These are phyloP conservation scores for Crotalaria pallida DNA, from an alignment of 306 rosid genomes.

Conservation along the genomic window DNA sequence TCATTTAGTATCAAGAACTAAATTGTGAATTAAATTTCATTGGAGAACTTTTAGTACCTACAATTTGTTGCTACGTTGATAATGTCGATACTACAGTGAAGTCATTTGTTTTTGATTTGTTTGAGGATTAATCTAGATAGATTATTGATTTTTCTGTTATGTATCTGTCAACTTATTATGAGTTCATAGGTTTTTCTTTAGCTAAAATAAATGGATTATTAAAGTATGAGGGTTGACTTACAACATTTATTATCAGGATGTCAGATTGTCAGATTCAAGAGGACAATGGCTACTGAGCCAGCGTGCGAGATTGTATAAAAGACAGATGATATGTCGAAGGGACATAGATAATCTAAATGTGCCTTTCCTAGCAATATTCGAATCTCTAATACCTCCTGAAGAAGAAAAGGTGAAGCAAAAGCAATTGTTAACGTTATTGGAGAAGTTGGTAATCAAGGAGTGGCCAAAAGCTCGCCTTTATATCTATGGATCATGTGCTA, in stretches of 20 bases:
- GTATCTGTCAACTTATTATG: not conserved
- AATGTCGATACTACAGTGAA: not conserved
- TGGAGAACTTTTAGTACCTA: not conserved
- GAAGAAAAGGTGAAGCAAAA: constrained; percentile 85
- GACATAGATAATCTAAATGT: constrained; percentile 62
- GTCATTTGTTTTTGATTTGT: not conserved
- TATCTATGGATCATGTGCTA: constrained; percentile 95
- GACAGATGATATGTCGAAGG: constrained; percentile 54
- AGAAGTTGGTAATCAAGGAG: constrained; percentile 61
- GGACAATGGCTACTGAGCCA: constrained; percentile 63
- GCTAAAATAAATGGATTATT: constrained; percentile 13
- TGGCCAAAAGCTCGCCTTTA: constrained; percentile 81
- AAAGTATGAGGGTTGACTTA: constrained; percentile 22
- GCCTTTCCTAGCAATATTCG: constrained; percentile 62
- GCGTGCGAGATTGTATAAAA: constrained; percentile 53
- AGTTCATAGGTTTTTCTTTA: not conserved
- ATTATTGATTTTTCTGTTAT: not conserved
- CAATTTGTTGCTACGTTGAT: not conserved
- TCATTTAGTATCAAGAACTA: not conserved
- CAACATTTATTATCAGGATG: constrained; percentile 54
- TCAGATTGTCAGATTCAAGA: constrained; percentile 63
- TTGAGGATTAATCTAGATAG: not conserved
- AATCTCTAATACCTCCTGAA: constrained; percentile 70
- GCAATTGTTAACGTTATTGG: constrained; percentile 56
- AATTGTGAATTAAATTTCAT: not conserved